A percentile compares a stretch with the other conserved stretches of the same genome.
Conservation (phyloP, 139 green algal species). For the Eudorina sp. region DNA sequence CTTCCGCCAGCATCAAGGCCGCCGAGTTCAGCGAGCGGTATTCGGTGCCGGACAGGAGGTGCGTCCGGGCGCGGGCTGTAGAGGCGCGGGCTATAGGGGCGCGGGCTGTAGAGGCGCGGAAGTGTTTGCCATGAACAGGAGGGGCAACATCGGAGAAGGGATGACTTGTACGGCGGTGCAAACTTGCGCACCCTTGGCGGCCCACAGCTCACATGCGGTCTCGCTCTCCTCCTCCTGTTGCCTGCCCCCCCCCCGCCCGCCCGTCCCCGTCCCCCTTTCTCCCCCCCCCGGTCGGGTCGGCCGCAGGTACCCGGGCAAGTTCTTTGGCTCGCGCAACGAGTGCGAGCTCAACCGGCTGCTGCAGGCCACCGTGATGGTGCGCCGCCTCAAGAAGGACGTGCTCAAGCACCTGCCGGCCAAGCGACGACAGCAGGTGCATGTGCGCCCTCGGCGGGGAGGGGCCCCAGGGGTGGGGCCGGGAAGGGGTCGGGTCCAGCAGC, state of each 20-base stretch:
- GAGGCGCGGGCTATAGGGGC: no score
- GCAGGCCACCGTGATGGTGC: slow-evolving; percentile 87
- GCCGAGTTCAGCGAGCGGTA: slow-evolving; percentile 82
- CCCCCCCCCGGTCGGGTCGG: background rate
- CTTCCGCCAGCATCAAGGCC: slow-evolving; percentile 73
- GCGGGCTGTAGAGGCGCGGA: background rate
- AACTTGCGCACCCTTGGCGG: no score
- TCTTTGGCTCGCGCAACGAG: slow-evolving; percentile 63
- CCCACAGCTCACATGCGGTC: no score
- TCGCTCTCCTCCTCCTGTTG: no score
- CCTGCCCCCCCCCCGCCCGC: background rate
- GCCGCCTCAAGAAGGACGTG: slow-evolving; percentile 93
- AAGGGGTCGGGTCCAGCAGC: no score
- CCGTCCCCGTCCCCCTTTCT: background rate
- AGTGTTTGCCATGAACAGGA: background rate
- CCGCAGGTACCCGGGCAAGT: slow-evolving; percentile 42
- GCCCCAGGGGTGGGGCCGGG: no score
- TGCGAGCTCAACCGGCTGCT: slow-evolving; percentile 90
- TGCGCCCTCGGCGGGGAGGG: background rate
- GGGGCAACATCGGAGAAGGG: no score
- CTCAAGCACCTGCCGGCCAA: slow-evolving; percentile 93
- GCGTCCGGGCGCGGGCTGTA: background rate
- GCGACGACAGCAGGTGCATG: slow-evolving; percentile 81
- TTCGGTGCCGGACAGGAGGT: slow-evolving; percentile 56
- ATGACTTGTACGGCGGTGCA: no score